Base-by-base conservation (phyloP, 192 early-diverging fungal genomes). In the Podila epicladia region DNA sequence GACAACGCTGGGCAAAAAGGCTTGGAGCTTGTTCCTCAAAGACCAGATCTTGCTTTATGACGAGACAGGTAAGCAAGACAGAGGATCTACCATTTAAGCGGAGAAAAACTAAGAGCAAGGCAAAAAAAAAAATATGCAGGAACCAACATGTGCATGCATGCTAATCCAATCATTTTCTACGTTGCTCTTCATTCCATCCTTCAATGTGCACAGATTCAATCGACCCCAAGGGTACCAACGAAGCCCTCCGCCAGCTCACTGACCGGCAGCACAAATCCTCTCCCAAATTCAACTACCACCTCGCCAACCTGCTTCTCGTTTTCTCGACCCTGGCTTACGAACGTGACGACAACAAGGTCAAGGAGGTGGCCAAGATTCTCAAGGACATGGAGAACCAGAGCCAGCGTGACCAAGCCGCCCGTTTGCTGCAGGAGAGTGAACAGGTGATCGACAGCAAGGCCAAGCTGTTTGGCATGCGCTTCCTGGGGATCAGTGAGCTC, bases 301-400 rank as follows among this genome's bases (percentile, higher is more conserved):
- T 85, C 19, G 85, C 86, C 8, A 71, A 85, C 31, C 71, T 84
- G 7, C 41, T 89, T 12, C 78, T 85, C 45, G 49, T 77, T 33
- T 69, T 89, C 11, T 84, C 88, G 2, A 64, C 88, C 24, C 28
- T 87, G 1, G 72, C 87, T 0, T 89, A 87, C 38, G 87, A 87
- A 45, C 71, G 88, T 12, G 69, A 87, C 9, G 85, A 83, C 41
- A 67, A 71, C 19, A 64, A 73, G 29, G 88, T 89, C 9, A 76
- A 70, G 49, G 35, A 75, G 7, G 88, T 86, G 4, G 70, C 80
- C 31, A 31, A 71, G 6, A 55, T 74, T 26, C 37, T 78, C 9
- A 57, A 55, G 1, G 12, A 65, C n/a, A 64, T 77, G 17, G 58
- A 70, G 19, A 65, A 22, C 31, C 62, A 75, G 1, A 45, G 33